Evolutionary conservation across 164 flowering plant species (phyloP), one percentile per base, ranked within the genome.

Genomic region (Brasenia schreberi): DNA sequence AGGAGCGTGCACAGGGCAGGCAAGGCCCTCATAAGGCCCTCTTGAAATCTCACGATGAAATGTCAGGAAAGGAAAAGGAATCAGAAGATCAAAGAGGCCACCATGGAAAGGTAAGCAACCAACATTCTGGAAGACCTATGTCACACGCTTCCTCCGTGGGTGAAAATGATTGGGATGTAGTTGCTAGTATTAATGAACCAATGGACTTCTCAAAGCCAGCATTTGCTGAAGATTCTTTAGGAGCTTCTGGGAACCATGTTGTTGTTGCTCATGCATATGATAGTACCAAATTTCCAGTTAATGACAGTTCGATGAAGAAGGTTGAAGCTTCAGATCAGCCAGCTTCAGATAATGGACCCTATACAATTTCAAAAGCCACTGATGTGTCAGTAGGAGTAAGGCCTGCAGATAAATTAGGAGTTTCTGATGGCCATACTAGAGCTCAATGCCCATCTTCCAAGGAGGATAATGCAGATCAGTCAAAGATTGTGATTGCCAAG

Each of bases 401-500:
- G 73, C 83, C 87, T 69, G 75, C 89, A 67, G 89, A 88, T 83
- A 94, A 86, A 81, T 81, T 79, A 1, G 80, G 96, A 45, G 81
- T 77, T 65, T 77, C 82, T 70, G 97, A 85, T 77, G 84, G 81
- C 43, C 70, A 77, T 60, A 52, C 70, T 75, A 86, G 82, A 66
- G 64, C 6, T 52, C 23, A 73, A 9, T 69, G 68, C 70, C 65
- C 65, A 63, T 74, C 82, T 43, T 49, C 64, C 56, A 71, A 71
- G 71, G 84, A 79, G 67, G 85, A 81, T 68, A 80, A 78, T 43
- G 66, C 43, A 19, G 80, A 72, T 65, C 69, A 66, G 44, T 64
- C 65, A 4, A 77, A 71, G 59, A 67, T 44, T 64, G 67, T 18
- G 49, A 80, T 77, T 68, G 59, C 75, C 42, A 80, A 67, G 65